These are phyloP conservation scores for Gliomastix tumulicola DNA, from an alignment of 2,329 filamentous ascomycete species.

Conservation along the genomic window DNA sequence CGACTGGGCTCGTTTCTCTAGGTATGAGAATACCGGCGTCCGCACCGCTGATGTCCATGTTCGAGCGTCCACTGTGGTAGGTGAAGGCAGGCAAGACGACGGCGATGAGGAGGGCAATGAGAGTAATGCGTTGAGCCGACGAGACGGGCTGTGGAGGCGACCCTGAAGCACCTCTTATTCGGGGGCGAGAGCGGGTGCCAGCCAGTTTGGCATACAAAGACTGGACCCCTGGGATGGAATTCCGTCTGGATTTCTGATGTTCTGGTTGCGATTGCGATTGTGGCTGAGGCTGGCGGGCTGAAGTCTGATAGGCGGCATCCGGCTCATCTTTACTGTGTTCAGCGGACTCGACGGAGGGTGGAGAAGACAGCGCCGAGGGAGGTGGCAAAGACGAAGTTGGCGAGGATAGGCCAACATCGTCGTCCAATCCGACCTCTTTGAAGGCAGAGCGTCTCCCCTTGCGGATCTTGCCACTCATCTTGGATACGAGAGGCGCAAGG, in stretches of 20 bases:
- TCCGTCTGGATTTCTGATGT: constrained; percentile 3
- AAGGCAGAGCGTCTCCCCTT: constrained; percentile 46
- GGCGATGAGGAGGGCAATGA: constrained; percentile 42
- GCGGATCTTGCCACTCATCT: constrained; percentile 35
- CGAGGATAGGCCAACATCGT: constrained; percentile 14
- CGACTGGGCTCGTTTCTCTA: constrained; percentile 17
- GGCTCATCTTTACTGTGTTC: too few species aligned
- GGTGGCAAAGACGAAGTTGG: too few species aligned
- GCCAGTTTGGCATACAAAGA: constrained; percentile 37
- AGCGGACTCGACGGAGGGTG: too few species aligned
- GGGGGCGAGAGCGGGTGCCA: constrained; percentile 27
- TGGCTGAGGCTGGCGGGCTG: not conserved
- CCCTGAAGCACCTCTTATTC: constrained; percentile 33
- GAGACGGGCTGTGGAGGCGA: constrained; percentile 31
- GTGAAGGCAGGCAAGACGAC: constrained; percentile 40
- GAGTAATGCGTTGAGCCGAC: constrained; percentile 34
- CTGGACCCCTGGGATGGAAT: constrained; percentile 12
- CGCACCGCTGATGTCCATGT: constrained; percentile 32
- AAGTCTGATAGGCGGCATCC: not conserved
- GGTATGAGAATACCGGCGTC: constrained; percentile 36
- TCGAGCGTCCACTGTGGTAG: constrained; percentile 30
- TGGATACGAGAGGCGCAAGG: constrained; percentile 26
- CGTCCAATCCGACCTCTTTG: constrained; percentile 40
- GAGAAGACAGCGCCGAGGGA: too few species aligned
- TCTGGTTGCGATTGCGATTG: not conserved